These are phyloP conservation scores for Leucocoprinus birnbaumii DNA, from an alignment of 768 basidiomycete species.

Conservation along the genomic window DNA sequence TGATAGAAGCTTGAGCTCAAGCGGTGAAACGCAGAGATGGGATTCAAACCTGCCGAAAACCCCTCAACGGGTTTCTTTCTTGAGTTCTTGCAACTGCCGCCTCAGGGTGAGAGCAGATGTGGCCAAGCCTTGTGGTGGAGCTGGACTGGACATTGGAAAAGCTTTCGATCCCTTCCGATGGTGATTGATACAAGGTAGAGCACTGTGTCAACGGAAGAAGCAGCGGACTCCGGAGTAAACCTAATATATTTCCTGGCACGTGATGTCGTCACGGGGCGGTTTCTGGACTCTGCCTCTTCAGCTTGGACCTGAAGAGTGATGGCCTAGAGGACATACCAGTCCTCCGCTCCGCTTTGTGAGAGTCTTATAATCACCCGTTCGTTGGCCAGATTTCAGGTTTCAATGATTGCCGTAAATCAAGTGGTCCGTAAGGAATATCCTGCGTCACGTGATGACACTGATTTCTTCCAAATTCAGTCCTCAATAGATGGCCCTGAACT, in stretches of 20 bases:
- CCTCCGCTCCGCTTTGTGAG: too few species aligned
- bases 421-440: too few species aligned
- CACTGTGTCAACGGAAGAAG: background rate
- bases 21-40: slow-evolving; percentile 20
- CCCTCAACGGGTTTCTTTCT: slow-evolving; percentile 93
- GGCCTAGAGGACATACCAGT: too few species aligned
- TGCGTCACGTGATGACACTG: too few species aligned
- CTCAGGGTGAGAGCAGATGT: slow-evolving; percentile 58
- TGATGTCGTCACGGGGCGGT: slow-evolving; percentile 8
- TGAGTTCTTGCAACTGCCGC: slow-evolving; percentile 80
- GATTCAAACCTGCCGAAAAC: slow-evolving; percentile 78
- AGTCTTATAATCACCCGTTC: too few species aligned
- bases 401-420: too few species aligned
- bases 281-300: too few species aligned
- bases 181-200: slow-evolving; percentile 15
- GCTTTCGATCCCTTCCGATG: slow-evolving; percentile 15
- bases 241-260: slow-evolving; percentile 11
- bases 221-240: background rate
- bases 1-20: slow-evolving; percentile 15
- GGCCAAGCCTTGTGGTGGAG: slow-evolving; percentile 35
- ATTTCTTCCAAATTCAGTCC: too few species aligned
- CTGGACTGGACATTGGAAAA: slow-evolving; percentile 14
- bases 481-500: too few species aligned
- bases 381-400: too few species aligned
- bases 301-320: too few species aligned